phyloP scores from a whole-genome alignment of 75 land plant species.

The Cunninghamia lanceolata region DNA sequence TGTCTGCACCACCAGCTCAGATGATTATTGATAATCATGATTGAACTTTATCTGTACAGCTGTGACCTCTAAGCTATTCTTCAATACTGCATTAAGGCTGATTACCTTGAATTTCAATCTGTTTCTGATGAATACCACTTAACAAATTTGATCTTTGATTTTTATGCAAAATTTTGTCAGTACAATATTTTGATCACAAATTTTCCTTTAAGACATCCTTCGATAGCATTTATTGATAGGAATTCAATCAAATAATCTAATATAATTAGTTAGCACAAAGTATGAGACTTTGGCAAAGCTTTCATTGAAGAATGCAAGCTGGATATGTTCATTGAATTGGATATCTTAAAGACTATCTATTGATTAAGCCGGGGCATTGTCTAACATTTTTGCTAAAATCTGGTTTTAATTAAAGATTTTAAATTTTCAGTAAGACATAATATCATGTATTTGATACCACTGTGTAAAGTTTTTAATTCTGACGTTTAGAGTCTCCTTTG shows the following conservation, averaged over 20 bases:
- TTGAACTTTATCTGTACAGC: no score
- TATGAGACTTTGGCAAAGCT: background rate
- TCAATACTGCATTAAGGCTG: no score
- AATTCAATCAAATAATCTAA: no score
- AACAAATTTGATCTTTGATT: background rate
- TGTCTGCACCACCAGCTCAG: no score
- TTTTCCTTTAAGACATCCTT: background rate
- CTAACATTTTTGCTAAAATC: no score
- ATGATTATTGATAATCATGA: no score
- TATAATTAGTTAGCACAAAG: background rate
- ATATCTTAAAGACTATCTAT: background rate
- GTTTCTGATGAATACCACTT: background rate
- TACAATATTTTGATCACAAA: no score
- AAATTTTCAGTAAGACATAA: no score
- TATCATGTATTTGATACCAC: no score
- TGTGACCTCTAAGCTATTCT: no score
- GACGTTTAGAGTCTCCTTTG: no score
- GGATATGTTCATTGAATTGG: background rate
- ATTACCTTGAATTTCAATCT: background rate
- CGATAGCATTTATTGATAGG: background rate
- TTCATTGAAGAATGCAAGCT: background rate
- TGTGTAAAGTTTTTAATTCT: no score
- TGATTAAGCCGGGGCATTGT: background rate
- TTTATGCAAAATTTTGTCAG: background rate
- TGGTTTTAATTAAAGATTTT: background rate